Base-by-base conservation (phyloP, 495 filamentous ascomycete genomes). In the Friedmanniomyces simplex region DNA sequence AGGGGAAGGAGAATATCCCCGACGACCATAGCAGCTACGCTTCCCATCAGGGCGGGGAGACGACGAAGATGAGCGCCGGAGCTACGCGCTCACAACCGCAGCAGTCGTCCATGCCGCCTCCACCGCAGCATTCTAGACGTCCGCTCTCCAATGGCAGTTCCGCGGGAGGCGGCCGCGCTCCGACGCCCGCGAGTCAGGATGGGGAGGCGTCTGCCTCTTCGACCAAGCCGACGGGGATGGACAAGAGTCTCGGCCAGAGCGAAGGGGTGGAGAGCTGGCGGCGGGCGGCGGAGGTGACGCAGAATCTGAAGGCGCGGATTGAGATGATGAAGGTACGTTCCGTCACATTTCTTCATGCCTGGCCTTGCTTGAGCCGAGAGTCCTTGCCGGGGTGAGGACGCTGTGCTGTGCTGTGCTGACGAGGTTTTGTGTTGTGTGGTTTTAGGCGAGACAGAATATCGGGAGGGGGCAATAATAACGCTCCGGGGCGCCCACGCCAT, bases 251-350 rank as follows among this genome's bases (percentile, higher is more conserved):
- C 10, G 28, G 28, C 10, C 63, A 74, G 58, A 32, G 66, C 10
- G 79, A 82, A 45, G 84, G 82, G 13, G 85, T 89, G 46, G 93
- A 96, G 72, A 96, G 89, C 68, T 99, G 93, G 90, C 94, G 91
- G 75, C 75, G 94, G 63, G 94, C 94, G 28, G 93, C 93, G n/a
- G 94, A 99, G 74, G 94, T 99, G 12, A 99, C 94, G 41, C 96
- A 87, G 70, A 89, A 93, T 71, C 72, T 99, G 66, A 99, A 97
- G 76, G 86, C 90, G 43, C 80, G 91, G 71, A 99, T 99, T 70
- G 94, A 99, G 77, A 75, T 83, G 69, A 86, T 86, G 83, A 86
- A 86, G 80, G 83, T 85, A 62, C 46, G 79, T 70, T 36, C 18
- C 7, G 5, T 47, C 6, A 47, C 28, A 32, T 10, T 32, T 32